Evolutionary conservation across 2,329 filamentous ascomycete species (phyloP), one percentile per base, ranked within the genome.

Genomic region (Alternaria novae-zelandiae): DNA sequence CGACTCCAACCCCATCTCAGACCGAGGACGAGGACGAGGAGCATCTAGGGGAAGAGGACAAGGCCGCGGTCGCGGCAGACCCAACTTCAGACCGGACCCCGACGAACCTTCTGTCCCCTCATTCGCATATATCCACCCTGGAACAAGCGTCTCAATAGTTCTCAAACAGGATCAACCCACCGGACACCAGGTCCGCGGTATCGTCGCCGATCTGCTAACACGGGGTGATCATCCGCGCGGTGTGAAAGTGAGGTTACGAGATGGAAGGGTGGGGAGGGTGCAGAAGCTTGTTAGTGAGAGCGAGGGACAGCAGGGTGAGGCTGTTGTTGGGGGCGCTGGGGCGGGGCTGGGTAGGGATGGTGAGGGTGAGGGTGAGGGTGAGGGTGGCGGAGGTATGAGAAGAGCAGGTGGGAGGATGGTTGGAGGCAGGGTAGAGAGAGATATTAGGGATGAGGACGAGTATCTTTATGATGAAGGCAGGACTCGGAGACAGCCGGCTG

Each of bases 111-210:
- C 69, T 36, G 72, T 79, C 9, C 76, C 76, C 4, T 41, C 68
- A 2, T 54, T 65, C 55, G 26, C 67, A 9, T 47, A 64, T 11
- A 59, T 92, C 5, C 84, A 86, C 0, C 85, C 86, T 0, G 91
- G 91, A 36, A 87, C 89, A 5, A 66, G 74, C 5, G 92, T 94
- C 57, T 91, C 89, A 53, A 92, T 95, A 59, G 84, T 94, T 1
- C 84, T 94, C 30, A 95, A 95, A 73, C 84, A 86, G 64, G 91
- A 95, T 78, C 92, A 95, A 76, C 87, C 86, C 1, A 93, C 91
- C 0, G 92, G 91, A 7, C 86, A 86, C 49, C 89, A 92, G 70
- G 91, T 93, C 1, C 82, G 84, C 47, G 92, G 92, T 23, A 79
- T 84, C 6, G 88, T 95, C 1, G 84, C 85, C 56, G 87, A 93